Conservation (phyloP, 306 rosid species). For the Astragalus membranaceus region DNA sequence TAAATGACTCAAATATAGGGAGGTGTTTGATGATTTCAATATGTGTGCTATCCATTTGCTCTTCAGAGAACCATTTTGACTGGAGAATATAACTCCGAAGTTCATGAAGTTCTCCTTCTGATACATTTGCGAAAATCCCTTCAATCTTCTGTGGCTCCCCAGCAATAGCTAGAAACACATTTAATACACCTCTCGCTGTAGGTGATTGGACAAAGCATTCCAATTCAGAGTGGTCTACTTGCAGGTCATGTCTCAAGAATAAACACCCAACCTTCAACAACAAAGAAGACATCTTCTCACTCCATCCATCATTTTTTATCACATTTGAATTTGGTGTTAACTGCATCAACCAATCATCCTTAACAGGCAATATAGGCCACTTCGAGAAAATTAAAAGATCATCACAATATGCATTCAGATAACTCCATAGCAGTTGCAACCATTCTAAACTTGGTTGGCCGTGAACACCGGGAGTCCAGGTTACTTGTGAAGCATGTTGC, state of each 20-base stretch:
- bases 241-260: conserved; percentile 68
- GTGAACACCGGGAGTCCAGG: conserved; percentile 74
- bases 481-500: conserved; percentile 77
- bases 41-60: conserved; percentile 53
- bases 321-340: conserved; percentile 67
- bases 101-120: conserved; percentile 92
- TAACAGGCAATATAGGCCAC: conserved; percentile 94
- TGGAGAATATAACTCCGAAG: conserved; percentile 91
- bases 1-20: conserved; percentile 83
- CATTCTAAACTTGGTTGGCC: conserved; percentile 93
- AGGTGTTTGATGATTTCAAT: conserved; percentile 62
- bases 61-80: conserved; percentile 89
- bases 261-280: conserved; percentile 78
- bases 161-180: conserved; percentile 75
- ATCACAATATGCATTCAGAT: conserved; percentile 70
- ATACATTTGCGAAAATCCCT: conserved; percentile 61
- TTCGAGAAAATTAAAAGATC: conserved; percentile 73
- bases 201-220: conserved; percentile 70
- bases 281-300: conserved; percentile 88
- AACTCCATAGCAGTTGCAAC: conserved; percentile 86
- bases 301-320: conserved; percentile 91
- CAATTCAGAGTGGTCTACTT: conserved; percentile 79
- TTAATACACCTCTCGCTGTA: conserved; percentile 68
- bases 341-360: conserved; percentile 58
- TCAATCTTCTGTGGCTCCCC: conserved; percentile 57